Conservation (phyloP, 306 rosid species). For the Crotalaria pallida region DNA sequence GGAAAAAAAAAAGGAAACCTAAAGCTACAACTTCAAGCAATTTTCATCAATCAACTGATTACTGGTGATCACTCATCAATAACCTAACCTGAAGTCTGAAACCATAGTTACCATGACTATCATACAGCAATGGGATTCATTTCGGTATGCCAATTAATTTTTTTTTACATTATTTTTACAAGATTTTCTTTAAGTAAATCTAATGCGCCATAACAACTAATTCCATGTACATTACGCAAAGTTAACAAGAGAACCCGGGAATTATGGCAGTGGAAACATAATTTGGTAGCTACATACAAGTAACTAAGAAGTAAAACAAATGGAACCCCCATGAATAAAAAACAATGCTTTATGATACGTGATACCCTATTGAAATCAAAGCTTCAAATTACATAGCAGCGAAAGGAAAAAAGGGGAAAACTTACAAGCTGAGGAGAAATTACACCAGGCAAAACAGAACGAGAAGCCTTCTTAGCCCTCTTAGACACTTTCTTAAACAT, state of each 20-base stretch:
- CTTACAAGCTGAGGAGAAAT: constrained; percentile 67
- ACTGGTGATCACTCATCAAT: background rate
- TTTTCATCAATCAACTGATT: background rate
- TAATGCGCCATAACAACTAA: too few relatives aligned
- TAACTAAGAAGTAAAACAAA: background rate
- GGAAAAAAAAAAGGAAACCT: background rate
- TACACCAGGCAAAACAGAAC: constrained; percentile 54
- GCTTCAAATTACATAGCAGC: background rate
- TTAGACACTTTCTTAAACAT: constrained; percentile 59
- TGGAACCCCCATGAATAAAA: background rate
- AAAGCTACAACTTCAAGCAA: background rate
- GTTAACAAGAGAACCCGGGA: too few relatives aligned
- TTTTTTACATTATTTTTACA: too few relatives aligned
- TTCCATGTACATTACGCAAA: too few relatives aligned
- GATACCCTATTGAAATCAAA: background rate
- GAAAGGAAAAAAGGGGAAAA: background rate
- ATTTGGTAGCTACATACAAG: background rate
- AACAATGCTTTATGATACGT: background rate
- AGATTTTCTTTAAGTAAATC: too few relatives aligned
- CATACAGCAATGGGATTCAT: too few relatives aligned
- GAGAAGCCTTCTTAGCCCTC: constrained; percentile 67
- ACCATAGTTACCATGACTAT: too few relatives aligned
- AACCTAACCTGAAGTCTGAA: background rate
- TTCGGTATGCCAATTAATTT: too few relatives aligned
- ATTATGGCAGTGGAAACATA: too few relatives aligned